phyloP scores from a whole-genome alignment of 225 moss, liverwort and hornwort species.

The Antitrichia curtipendula region DNA sequence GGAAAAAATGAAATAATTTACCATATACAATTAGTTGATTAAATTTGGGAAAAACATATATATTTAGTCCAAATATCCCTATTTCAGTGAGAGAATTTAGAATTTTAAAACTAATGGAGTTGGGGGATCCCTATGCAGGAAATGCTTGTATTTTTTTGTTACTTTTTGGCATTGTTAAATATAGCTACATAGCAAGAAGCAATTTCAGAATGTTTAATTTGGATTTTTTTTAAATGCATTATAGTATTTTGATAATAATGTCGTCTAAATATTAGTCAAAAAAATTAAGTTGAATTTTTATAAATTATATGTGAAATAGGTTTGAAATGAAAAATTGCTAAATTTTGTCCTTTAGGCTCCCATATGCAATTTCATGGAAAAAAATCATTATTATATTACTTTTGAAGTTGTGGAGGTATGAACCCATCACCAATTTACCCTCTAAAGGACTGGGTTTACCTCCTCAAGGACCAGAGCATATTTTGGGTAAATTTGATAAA shows the following conservation, averaged over 20 bases:
- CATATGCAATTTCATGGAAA: neutral
- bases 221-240: neutral
- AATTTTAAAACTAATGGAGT: neutral
- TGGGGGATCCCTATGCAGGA: no score
- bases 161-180: no score
- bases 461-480: rapidly evolving
- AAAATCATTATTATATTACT: neutral
- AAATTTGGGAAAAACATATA: neutral
- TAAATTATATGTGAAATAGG: neutral
- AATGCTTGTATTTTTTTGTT: neutral
- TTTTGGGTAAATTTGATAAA: neutral
- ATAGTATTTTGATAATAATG: neutral
- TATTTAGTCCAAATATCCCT: neutral
- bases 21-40: neutral
- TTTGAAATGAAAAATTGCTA: neutral
- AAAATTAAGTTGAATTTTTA: neutral
- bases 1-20: neutral
- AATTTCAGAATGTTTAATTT: neutral
- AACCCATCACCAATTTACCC: no score
- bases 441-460: rapidly evolving
- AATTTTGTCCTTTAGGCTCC: no score
- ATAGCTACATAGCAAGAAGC: neutral
- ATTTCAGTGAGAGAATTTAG: neutral
- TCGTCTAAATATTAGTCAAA: rapidly evolving
- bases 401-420: neutral